Conservation (phyloP, 2,329 filamentous ascomycete species). For the Phialophora verrucosa region DNA sequence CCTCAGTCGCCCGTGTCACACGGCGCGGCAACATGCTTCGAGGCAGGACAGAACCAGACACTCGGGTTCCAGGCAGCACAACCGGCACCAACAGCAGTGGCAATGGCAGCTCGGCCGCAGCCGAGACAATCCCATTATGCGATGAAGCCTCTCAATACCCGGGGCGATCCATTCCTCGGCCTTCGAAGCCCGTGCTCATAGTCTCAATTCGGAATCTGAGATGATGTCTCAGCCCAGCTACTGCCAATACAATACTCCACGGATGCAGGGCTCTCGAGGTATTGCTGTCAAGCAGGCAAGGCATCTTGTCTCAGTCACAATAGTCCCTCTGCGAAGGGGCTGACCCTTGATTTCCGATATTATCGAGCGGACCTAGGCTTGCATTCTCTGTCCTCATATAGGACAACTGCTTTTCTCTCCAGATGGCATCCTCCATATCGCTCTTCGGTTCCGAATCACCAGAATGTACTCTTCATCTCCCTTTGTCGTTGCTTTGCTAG, state of each 20-base stretch:
- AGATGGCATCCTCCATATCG: neutral
- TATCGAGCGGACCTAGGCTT: neutral
- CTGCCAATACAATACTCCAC: constrained; percentile 4
- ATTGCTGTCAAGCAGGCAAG: constrained; percentile 1
- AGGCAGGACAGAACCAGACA: constrained; percentile 8
- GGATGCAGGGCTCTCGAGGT: constrained; percentile 9
- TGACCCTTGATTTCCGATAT: constrained; percentile 12
- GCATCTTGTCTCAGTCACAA: constrained; percentile 16
- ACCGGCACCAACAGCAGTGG: neutral
- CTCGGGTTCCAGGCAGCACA: neutral
- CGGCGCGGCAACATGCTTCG: neutral
- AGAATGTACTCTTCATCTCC: constrained; percentile 25
- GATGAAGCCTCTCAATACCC: neutral
- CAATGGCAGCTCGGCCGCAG: neutral
- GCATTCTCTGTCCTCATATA: constrained; percentile 18
- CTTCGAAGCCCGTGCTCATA: neutral
- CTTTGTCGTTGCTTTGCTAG: constrained; percentile 17
- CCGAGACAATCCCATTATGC: constrained; percentile 19
- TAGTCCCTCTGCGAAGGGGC: neutral
- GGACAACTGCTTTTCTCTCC: constrained; percentile 6
- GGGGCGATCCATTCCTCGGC: constrained; percentile 15
- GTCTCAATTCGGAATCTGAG: neutral
- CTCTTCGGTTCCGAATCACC: constrained; percentile 9
- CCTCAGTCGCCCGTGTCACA: neutral
- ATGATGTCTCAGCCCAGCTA: constrained; percentile 23